Evolutionary conservation across 2,329 filamentous ascomycete genomes (phyloP).

Genomic region (Diaporthe sp.): DNA sequence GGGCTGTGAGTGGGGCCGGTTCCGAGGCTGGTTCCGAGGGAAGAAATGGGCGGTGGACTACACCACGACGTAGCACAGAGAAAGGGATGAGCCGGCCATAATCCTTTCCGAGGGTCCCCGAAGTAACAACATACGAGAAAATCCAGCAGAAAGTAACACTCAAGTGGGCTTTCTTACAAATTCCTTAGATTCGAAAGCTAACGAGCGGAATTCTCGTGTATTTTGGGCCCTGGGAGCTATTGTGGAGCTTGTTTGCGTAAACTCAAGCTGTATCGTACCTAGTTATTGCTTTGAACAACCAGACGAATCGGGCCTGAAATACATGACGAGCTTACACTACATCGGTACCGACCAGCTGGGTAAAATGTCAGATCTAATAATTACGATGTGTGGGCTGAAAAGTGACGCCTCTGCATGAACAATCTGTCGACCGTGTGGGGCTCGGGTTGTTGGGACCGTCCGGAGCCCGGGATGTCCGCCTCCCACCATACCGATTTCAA

Average conservation of each 20-base stretch:
- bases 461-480: slow-evolving; percentile 10
- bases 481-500: not conserved
- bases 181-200: not conserved
- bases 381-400: not conserved
- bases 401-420: slow-evolving; percentile 15
- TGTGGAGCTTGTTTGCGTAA: not conserved
- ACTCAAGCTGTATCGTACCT: not conserved
- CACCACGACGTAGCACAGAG: not conserved
- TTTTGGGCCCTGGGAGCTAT: not conserved
- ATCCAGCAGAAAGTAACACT: not conserved
- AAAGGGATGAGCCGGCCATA: not conserved
- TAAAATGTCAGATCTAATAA: not conserved
- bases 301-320: not conserved
- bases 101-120: not conserved
- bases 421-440: not conserved
- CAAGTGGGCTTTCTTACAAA: not conserved
- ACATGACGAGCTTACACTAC: not conserved
- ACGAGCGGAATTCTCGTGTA: not conserved
- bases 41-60: not conserved
- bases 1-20: no score
- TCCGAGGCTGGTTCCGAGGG: not conserved
- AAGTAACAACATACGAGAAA: not conserved
- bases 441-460: slow-evolving; percentile 10
- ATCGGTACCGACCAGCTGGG: not conserved
- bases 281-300: not conserved